Conservation (phyloP, 148 eudicot species). For the Pharnaceum exiguum region DNA sequence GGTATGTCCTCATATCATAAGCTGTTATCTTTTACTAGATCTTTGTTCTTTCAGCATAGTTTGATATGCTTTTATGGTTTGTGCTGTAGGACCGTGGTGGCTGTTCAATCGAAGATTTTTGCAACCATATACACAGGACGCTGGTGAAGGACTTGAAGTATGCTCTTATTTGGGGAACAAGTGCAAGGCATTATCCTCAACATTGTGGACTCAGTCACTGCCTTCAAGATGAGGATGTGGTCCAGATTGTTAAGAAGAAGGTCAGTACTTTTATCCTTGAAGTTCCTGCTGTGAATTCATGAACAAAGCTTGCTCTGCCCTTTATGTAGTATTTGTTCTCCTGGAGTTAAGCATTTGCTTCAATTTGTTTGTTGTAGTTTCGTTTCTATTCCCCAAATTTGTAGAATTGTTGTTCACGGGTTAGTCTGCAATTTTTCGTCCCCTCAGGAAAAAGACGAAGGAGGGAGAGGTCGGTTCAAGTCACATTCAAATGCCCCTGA, state of each 20-base stretch:
- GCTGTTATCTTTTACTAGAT: not conserved
- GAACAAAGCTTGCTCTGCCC: no score
- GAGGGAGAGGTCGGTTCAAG: slow-evolving; percentile 93
- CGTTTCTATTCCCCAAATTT: no score
- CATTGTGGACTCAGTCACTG: slow-evolving; percentile 88
- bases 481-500: slow-evolving; percentile 82
- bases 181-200: slow-evolving; percentile 97
- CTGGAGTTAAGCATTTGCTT: no score
- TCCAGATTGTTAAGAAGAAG: slow-evolving; percentile 97
- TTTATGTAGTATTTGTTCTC: not conserved
- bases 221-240: slow-evolving; percentile 97
- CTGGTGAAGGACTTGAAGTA: slow-evolving; percentile 91
- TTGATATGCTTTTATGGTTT: slow-evolving; percentile 3
- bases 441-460: slow-evolving; percentile 77
- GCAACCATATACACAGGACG: slow-evolving; percentile 88
- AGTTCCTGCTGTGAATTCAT: not conserved
- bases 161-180: slow-evolving; percentile 87
- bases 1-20: slow-evolving; percentile 43
- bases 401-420: no score
- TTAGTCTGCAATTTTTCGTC: not conserved
- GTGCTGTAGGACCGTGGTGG: slow-evolving; percentile 88
- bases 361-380: no score
- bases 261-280: slow-evolving; percentile 22
- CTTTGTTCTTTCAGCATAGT: not conserved
- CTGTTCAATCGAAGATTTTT: slow-evolving; percentile 86